Percentiles rank a stretch among this genome's conserved stretches.
Conservation (phyloP, 2,329 filamentous ascomycete genomes). For the Aspergillus texensis region DNA sequence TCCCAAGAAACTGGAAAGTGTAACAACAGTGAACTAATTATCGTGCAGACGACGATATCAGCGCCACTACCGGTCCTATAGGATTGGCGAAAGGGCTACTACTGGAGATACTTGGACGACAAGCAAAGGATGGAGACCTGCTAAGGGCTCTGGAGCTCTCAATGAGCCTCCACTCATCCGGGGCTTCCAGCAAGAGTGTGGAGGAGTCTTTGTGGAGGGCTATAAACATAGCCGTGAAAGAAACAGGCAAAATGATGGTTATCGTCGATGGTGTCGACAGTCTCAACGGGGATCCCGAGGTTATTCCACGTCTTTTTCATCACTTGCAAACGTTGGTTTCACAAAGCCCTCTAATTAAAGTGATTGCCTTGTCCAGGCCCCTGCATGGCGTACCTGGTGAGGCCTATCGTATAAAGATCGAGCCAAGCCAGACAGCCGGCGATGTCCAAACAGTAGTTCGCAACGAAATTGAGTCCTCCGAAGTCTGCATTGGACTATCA, state of each 20-base stretch:
- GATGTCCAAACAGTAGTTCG: slow-evolving; percentile 3
- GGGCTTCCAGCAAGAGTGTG: background rate
- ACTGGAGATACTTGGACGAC: background rate
- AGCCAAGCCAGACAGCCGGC: background rate
- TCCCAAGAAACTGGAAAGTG: too few relatives aligned
- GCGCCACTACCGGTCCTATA: background rate
- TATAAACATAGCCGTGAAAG: background rate
- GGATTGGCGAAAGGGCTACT: slow-evolving; percentile 2
- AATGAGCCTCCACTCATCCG: background rate
- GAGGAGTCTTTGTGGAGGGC: slow-evolving; percentile 6
- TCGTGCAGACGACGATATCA: slow-evolving; percentile 2
- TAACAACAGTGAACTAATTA: background rate
- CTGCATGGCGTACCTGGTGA: background rate
- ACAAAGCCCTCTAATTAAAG: slow-evolving; percentile 1
- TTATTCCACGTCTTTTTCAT: background rate
- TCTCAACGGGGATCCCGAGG: background rate
- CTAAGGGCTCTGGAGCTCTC: slow-evolving; percentile 1
- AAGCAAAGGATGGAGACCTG: background rate
- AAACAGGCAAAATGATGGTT: background rate
- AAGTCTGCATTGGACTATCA: background rate
- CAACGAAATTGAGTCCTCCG: background rate
- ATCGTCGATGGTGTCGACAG: slow-evolving; percentile 2
- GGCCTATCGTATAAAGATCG: background rate
- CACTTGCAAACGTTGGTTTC: background rate
- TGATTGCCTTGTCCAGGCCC: background rate